phyloP scores from a whole-genome alignment of 2,329 filamentous ascomycete species.

The Clonostachys sp. region DNA sequence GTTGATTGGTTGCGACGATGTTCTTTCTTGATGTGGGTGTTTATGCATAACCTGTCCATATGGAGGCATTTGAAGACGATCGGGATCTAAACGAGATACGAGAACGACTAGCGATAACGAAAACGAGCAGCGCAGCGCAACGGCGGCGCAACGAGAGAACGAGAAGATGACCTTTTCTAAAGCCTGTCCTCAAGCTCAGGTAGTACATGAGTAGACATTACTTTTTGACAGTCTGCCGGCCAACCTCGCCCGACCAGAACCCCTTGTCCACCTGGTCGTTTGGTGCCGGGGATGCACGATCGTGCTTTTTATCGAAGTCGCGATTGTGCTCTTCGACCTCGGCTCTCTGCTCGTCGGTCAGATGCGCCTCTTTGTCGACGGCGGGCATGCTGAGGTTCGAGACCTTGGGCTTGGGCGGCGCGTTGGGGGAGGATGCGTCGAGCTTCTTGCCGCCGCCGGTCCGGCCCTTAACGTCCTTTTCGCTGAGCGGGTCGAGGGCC shows the following conservation, averaged over 20 bases:
- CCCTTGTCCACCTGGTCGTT: conserved; percentile 50
- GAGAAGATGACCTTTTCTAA: no score
- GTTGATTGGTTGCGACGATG: no score
- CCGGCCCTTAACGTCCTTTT: conserved; percentile 20
- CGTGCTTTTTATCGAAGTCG: conserved; percentile 52
- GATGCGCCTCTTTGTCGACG: conserved; percentile 13
- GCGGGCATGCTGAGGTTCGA: conserved; percentile 38
- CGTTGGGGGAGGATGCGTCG: conserved; percentile 19
- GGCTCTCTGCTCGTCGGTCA: conserved; percentile 45
- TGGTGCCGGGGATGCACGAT: conserved; percentile 30
- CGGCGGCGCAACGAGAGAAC: no score
- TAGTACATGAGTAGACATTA: no score
- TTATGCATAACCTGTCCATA: no score
- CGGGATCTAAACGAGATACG: no score
- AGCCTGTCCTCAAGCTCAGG: no score
- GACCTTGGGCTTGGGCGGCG: conserved; percentile 45
- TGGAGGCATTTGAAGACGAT: no score
- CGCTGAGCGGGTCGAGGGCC: conserved; percentile 19
- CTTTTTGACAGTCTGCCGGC: no score
- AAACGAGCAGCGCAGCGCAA: no score
- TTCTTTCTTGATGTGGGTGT: no score
- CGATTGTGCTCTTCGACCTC: conserved; percentile 56
- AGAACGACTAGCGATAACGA: no score
- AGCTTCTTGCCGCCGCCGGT: conserved; percentile 33
- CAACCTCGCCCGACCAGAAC: conserved; percentile 35